Evolutionary conservation across 805 yeast genomes (phyloP), one percentile per base, ranked within the genome.

Genomic region (Metschnikowia bowlesiae): DNA sequence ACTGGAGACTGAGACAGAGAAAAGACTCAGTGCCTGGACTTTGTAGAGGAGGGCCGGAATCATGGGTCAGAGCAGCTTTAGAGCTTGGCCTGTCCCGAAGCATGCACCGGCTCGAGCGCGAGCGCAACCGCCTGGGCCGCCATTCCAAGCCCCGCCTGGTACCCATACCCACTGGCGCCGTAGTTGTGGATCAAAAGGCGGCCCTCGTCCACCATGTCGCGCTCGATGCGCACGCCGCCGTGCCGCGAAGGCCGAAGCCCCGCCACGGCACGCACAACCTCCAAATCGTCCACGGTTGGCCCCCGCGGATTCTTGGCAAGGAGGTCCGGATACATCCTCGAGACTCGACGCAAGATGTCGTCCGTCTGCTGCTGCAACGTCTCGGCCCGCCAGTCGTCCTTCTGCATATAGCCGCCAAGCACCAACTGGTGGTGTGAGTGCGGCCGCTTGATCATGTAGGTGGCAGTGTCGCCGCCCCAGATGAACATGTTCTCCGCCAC

Each of bases 241-340:
- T 79, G 74, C 61, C 95, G 76, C 36, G 84, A 74, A 6, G 96
- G 96, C 55, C 96, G 76, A 41, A 86, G 71, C 0, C 95, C 96
- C 6, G 90, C 83, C 1, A 79, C 87, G 37, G 80, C 83, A 47
- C 87, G 75, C 9, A 85, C 46, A 29, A 88, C 74, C 55, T 83
- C 85, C 42, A 71, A 65, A 49, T 70, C 72, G 9, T 55, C 58
- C 71, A 63, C 22, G 62, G 69, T 29, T 48, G 53, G 22, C 58
- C 80, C 65, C 54, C 44, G 14, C 1, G 70, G 67, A 45, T 68
- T 66, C 2, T 57, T 48, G 13, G 67, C 69, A 48, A 77, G 58
- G 39, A 86, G 72, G 50, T 78, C 65, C 33, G 87, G 87, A 30
- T 68, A 63, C 41, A 82, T 62, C 28, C 63, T 71, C 1, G 81